Percentiles rank a stretch among this genome's conserved stretches.
Conservation (phyloP, 306 rosid species). For the Sicyos baderoa region DNA sequence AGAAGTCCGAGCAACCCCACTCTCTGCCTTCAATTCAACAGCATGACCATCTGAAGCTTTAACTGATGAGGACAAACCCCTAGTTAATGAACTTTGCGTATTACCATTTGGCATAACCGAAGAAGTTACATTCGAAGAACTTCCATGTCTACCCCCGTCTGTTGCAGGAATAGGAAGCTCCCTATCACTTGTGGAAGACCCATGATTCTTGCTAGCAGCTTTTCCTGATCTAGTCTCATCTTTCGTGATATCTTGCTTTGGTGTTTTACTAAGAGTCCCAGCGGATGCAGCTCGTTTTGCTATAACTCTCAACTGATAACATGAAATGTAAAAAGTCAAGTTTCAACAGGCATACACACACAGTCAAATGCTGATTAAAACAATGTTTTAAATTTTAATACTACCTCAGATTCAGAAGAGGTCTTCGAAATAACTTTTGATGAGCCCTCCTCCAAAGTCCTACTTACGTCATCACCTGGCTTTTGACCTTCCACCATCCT, state of each 20-base stretch:
- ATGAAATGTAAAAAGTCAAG: slow-evolving; percentile 23
- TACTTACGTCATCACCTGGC: slow-evolving; percentile 53
- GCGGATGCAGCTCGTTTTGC: slow-evolving; percentile 54
- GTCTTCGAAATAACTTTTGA: slow-evolving; percentile 38
- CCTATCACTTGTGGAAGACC: slow-evolving; percentile 46
- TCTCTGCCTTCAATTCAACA: slow-evolving; percentile 58
- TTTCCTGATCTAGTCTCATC: slow-evolving; percentile 79
- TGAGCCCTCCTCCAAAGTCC: slow-evolving; percentile 51
- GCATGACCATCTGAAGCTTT: slow-evolving; percentile 44
- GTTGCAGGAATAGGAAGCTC: slow-evolving; percentile 45
- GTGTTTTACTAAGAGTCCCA: slow-evolving; percentile 50
- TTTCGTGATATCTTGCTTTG: slow-evolving; percentile 69
- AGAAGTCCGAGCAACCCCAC: slow-evolving; percentile 51
- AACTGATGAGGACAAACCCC: slow-evolving; percentile 39
- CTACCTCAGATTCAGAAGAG: slow-evolving; percentile 62
- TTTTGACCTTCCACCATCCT: slow-evolving; percentile 59
- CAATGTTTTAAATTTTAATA: not conserved
- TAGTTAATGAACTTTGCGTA: slow-evolving; percentile 34
- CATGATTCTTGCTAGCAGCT: slow-evolving; percentile 46
- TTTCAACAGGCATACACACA: not conserved
- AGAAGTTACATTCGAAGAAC: slow-evolving; percentile 30
- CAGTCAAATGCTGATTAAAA: not conserved
- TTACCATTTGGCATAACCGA: slow-evolving; percentile 52
- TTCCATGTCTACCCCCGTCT: slow-evolving; percentile 42
- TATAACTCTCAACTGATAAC: slow-evolving; percentile 56